A percentile compares a stretch with the other conserved stretches of the same genome.
Evolutionary conservation across 2,329 filamentous ascomycete genomes (phyloP).

Genomic region (Alternaria sp.): DNA sequence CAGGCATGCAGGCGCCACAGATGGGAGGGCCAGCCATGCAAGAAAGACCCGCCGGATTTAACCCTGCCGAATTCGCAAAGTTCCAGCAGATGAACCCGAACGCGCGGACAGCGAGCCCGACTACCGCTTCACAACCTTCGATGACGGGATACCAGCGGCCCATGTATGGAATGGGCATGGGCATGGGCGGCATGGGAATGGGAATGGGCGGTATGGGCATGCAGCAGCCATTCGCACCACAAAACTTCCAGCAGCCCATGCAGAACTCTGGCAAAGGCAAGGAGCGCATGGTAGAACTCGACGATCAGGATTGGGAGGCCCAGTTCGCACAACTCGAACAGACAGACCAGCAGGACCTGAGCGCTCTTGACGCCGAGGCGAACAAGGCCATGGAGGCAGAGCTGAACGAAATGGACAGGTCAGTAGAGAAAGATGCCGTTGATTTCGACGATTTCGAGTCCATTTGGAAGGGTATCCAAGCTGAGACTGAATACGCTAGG

Average conservation of each 20-base stretch:
- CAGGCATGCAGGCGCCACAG: slow-evolving; percentile 64
- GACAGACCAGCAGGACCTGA: slow-evolving; percentile 60
- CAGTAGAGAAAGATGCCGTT: slow-evolving; percentile 75
- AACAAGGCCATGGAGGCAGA: slow-evolving; percentile 82
- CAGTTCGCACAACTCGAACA: slow-evolving; percentile 90
- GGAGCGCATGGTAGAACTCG: slow-evolving; percentile 81
- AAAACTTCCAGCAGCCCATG: slow-evolving; percentile 55
- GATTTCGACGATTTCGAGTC: slow-evolving; percentile 93
- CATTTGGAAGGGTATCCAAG: slow-evolving; percentile 83
- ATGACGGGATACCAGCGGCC: slow-evolving; percentile 65
- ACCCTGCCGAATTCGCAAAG: slow-evolving; percentile 81
- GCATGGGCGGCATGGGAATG: slow-evolving; percentile 54
- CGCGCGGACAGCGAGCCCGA: slow-evolving; percentile 67
- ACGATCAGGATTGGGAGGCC: slow-evolving; percentile 93
- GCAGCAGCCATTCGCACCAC: slow-evolving; percentile 51
- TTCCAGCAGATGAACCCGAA: slow-evolving; percentile 72
- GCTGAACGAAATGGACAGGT: slow-evolving; percentile 87
- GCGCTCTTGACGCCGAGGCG: slow-evolving; percentile 66
- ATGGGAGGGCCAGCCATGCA: slow-evolving; percentile 78
- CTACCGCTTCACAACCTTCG: slow-evolving; percentile 49
- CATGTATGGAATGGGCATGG: slow-evolving; percentile 52
- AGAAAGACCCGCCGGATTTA: slow-evolving; percentile 65
- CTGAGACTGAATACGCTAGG: slow-evolving; percentile 73
- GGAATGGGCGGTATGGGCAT: slow-evolving; percentile 57
- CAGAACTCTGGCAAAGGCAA: slow-evolving; percentile 77